Conservation (phyloP, 495 filamentous ascomycete species). For the Podospora fimiseda region DNA sequence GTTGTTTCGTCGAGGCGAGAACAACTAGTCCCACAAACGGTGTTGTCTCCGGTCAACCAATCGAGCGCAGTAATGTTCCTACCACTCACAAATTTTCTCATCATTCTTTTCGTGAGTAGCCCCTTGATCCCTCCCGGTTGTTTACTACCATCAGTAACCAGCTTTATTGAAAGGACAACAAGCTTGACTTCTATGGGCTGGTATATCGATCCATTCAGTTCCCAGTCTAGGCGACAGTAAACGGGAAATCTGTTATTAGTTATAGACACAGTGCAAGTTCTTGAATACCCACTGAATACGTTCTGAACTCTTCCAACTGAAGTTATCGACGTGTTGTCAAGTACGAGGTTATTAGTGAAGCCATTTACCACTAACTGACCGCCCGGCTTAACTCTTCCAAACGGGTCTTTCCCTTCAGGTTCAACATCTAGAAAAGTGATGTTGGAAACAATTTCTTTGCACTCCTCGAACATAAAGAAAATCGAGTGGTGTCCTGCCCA, state of each 20-base stretch:
- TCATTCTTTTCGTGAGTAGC: too few species aligned
- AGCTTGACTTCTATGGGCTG: too few species aligned
- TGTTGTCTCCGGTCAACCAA: neutral
- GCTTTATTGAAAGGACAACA: too few species aligned
- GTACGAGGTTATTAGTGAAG: neutral
- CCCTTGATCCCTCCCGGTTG: too few species aligned
- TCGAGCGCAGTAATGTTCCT: neutral
- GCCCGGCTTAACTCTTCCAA: neutral
- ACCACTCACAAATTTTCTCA: neutral
- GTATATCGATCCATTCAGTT: too few species aligned
- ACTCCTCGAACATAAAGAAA: too few species aligned
- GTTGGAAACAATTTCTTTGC: too few species aligned
- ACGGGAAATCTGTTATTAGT: too few species aligned
- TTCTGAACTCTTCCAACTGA: neutral
- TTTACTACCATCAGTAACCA: too few species aligned
- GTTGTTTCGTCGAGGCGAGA: neutral
- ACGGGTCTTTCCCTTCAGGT: neutral
- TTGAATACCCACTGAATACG: too few species aligned
- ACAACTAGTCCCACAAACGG: neutral
- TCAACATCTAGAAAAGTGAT: neutral
- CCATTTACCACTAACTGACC: neutral
- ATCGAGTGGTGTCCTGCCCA: neutral
- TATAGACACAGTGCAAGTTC: too few species aligned
- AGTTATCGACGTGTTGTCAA: neutral
- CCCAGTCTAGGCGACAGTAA: too few species aligned